These are phyloP conservation scores for Trametes maxima DNA, from an alignment of 768 basidiomycete genomes.

Conservation along the genomic window DNA sequence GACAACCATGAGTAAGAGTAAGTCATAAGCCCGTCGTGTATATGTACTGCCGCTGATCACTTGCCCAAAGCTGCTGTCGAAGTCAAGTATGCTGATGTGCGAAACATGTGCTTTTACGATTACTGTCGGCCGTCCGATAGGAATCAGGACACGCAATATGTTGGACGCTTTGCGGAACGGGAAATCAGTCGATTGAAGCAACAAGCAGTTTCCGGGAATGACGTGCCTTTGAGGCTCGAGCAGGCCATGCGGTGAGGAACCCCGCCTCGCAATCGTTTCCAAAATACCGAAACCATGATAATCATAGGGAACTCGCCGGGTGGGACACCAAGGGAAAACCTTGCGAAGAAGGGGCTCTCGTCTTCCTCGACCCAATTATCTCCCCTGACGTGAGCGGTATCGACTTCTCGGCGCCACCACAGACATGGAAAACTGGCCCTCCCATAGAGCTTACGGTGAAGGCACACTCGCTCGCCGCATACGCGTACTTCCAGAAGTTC, in stretches of 20 bases:
- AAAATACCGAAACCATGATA: background rate
- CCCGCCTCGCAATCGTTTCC: background rate
- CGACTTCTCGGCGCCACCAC: background rate
- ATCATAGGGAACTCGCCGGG: background rate
- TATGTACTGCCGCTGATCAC: too few relatives aligned
- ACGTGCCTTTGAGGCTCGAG: background rate
- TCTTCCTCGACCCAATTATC: background rate
- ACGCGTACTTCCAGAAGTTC: constrained; percentile 1
- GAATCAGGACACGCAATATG: background rate
- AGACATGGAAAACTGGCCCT: background rate
- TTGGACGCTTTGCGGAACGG: background rate
- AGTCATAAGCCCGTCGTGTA: too few relatives aligned
- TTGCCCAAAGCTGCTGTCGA: too few relatives aligned
- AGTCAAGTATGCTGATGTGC: background rate
- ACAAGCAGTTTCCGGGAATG: background rate
- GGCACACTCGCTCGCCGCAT: background rate
- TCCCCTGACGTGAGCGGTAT: background rate
- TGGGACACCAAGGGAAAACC: background rate
- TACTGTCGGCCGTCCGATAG: background rate
- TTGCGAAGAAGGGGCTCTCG: background rate
- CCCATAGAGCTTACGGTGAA: background rate
- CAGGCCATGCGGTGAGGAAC: background rate
- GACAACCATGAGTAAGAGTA: too few relatives aligned
- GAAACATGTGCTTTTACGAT: background rate
- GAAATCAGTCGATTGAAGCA: background rate